These are phyloP conservation scores for Phytophthora sansomeana DNA, from an alignment of 352 stramenopile genomes.

Conservation along the genomic window DNA sequence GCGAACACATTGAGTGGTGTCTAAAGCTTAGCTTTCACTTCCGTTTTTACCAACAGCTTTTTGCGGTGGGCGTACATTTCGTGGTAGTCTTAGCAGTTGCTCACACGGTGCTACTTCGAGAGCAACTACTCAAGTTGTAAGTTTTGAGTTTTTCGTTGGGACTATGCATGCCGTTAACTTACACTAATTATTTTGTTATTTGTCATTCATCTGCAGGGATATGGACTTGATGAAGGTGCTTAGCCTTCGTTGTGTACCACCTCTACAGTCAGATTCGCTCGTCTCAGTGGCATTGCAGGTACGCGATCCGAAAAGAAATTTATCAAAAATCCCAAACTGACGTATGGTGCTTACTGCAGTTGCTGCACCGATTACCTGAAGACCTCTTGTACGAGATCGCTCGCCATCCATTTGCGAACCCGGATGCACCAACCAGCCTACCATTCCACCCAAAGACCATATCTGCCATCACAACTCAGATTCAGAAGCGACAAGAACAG, in stretches of 20 bases:
- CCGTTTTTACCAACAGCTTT: constrained; percentile 55
- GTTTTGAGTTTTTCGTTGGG: constrained; percentile 15
- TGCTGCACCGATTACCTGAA: constrained; percentile 88
- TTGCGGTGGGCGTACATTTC: constrained; percentile 93
- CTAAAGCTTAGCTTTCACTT: neutral
- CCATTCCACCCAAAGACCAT: constrained; percentile 65
- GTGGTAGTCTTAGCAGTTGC: constrained; percentile 91
- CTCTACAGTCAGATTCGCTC: constrained; percentile 83
- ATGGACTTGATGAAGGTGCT: constrained; percentile 92
- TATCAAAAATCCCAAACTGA: neutral
- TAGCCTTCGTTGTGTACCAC: constrained; percentile 82
- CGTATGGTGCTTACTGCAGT: constrained; percentile 34
- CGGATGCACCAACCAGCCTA: constrained; percentile 62
- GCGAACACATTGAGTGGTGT: neutral
- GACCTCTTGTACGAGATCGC: constrained; percentile 89
- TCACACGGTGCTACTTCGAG: constrained; percentile 88
- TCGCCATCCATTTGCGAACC: constrained; percentile 80
- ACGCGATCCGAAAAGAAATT: too few relatives aligned
- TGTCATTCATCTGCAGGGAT: constrained; percentile 46
- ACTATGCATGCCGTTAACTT: too few relatives aligned
- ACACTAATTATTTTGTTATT: constrained; percentile 5
- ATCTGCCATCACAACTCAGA: constrained; percentile 54
- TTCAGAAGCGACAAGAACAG: constrained; percentile 43
- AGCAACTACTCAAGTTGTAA: constrained; percentile 82
- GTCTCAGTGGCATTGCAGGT: constrained; percentile 86